Percentiles rank a stretch among this genome's conserved stretches.
These are phyloP conservation scores for Penicillium sp. DNA, from an alignment of 2,329 filamentous ascomycete genomes.

Conservation along the genomic window DNA sequence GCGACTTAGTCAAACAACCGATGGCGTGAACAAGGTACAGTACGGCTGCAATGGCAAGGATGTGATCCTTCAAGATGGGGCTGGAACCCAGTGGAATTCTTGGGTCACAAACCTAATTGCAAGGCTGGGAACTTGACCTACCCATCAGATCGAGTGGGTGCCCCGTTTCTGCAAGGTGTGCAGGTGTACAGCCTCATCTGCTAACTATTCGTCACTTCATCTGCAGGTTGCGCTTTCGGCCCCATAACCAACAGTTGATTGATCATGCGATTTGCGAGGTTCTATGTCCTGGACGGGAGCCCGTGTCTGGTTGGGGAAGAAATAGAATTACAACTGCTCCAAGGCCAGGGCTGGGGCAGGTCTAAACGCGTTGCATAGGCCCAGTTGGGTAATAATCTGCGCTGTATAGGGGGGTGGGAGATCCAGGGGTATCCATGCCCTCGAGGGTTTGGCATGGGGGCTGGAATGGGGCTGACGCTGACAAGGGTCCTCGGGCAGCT, in stretches of 20 bases:
- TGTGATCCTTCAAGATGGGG: not conserved
- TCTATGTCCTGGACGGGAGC: not conserved
- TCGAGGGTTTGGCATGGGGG: not conserved
- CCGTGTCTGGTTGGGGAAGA: not conserved
- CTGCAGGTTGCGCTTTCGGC: not conserved
- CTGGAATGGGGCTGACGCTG: not conserved
- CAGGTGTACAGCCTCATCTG: not conserved
- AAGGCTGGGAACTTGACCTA: not conserved
- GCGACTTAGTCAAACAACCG: not conserved
- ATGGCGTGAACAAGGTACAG: not conserved
- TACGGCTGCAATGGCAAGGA: no score
- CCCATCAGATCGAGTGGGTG: not conserved
- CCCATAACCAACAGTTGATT: not conserved
- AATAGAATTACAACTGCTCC: not conserved
- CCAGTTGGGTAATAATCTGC: not conserved
- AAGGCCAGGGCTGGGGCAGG: no score
- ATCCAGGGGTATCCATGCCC: not conserved
- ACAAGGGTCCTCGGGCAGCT: not conserved
- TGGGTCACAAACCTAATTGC: not conserved
- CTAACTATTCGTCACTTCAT: not conserved
- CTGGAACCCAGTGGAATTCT: not conserved
- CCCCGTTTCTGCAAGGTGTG: not conserved
- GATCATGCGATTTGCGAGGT: not conserved
- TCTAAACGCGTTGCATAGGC: not conserved
- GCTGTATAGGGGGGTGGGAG: not conserved